Evolutionary conservation across 768 basidiomycete genomes (phyloP).

Genomic region (Tylopilus vinaceipallidus): DNA sequence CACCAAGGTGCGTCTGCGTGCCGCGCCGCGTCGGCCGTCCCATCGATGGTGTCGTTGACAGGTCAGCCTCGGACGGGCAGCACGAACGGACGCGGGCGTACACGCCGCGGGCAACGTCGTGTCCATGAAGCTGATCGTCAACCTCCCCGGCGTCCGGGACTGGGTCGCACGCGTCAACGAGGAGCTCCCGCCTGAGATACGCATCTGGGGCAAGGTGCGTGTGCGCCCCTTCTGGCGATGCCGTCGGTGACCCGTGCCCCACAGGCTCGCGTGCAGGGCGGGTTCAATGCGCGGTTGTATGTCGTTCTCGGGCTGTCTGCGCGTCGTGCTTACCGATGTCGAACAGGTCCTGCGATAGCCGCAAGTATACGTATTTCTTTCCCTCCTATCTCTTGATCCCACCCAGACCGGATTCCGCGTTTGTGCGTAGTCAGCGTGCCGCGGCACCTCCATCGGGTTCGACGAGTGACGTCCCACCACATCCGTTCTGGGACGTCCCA

Average conservation of each 20-base stretch:
- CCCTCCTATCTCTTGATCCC: constrained; percentile 92
- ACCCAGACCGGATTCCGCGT: constrained; percentile 72
- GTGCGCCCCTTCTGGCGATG: too few relatives aligned
- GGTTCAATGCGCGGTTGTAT: constrained; percentile 77
- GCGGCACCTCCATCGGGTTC: constrained; percentile 17
- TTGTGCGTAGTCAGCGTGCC: constrained; percentile 45
- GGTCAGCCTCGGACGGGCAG: constrained; percentile 85
- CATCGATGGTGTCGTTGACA: constrained; percentile 30
- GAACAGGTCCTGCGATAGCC: constrained; percentile 82
- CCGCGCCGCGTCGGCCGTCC: background rate
- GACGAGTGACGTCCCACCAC: constrained; percentile 27
- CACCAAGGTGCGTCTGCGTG: constrained; percentile 58
- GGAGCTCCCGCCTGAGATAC: constrained; percentile 86
- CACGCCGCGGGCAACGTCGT: constrained; percentile 96
- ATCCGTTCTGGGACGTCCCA: constrained; percentile 62
- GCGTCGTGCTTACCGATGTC: constrained; percentile 2
- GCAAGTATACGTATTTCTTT: constrained; percentile 97
- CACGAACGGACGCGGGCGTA: constrained; percentile 95
- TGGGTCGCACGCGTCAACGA: constrained; percentile 76
- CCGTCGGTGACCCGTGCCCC: too few relatives aligned
- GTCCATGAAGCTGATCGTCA: constrained; percentile 84
- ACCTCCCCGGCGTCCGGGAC: constrained; percentile 68
- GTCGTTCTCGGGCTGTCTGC: constrained; percentile 10
- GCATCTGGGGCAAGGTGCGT: constrained; percentile 90
- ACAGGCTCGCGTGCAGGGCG: constrained; percentile 71